Evolutionary conservation across 352 stramenopile species (phyloP).

Genomic region (Globisporangium lucens): DNA sequence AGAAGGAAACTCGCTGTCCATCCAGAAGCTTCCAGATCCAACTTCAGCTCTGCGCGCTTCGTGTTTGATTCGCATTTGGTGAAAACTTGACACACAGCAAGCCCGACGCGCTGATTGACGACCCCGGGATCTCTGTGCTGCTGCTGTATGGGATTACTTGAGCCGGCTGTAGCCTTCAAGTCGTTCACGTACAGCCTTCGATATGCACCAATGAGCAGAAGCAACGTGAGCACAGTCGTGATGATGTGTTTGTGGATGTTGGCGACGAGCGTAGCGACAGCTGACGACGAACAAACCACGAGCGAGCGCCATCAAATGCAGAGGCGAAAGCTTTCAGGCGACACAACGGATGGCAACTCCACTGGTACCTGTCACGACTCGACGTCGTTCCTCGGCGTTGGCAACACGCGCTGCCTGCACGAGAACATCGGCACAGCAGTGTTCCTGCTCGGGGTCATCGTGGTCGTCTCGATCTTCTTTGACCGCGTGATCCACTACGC

Average conservation of each 20-base stretch:
- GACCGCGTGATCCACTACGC: slow-evolving; percentile 50
- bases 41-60: background rate
- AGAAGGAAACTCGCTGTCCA: background rate
- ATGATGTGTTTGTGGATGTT: background rate
- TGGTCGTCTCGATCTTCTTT: slow-evolving; percentile 65
- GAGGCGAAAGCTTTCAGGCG: background rate
- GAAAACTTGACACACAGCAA: background rate
- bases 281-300: background rate
- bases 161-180: background rate
- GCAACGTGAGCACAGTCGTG: background rate
- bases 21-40: background rate
- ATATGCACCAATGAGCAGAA: slow-evolving; percentile 1
- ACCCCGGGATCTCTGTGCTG: background rate
- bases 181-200: background rate
- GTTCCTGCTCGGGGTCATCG: slow-evolving; percentile 76
- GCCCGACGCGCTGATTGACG: background rate
- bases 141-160: slow-evolving; percentile 1
- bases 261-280: background rate
- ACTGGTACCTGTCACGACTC: slow-evolving; percentile 40
- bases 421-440: slow-evolving; percentile 67
- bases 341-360: background rate
- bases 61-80: background rate
- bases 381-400: slow-evolving; percentile 74
- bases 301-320: background rate
- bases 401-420: slow-evolving; percentile 75